Base-by-base conservation (phyloP, 2,329 filamentous ascomycete genomes). In the Myriosclerotinia curreyana region DNA sequence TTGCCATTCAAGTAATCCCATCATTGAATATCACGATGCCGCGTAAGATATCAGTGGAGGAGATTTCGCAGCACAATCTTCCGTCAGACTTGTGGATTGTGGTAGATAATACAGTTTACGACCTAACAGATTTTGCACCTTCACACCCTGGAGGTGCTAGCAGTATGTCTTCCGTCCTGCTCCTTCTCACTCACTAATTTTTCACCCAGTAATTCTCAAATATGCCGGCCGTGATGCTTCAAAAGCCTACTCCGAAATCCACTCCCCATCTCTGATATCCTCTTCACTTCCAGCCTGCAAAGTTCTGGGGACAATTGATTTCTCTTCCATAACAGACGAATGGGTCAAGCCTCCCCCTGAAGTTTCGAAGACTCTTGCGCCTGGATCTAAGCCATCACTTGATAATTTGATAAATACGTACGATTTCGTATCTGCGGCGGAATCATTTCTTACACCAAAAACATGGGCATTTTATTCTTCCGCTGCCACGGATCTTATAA, bases 381-480 rank as follows among this genome's bases (percentile, higher is more conserved):
- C 68, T 28, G 59, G 67, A 17, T 62, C 64, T 12, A 74, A 73
- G 65, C 70, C 73, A 8, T 79, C 82, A 2, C 75, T 86, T 15
- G 75, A 80, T n/a, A 80, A 78, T 14, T 71, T 87, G 31, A 83
- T 87, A 71, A 86, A 79, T 69, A 77, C 82, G 8, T 78, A 86
- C 66, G 86, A 89, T 75, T 89, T 89, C 71, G 81, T 84, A 60
- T 65, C 76, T 14, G 83, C 82, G 0, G 86, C 86, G 5, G 79
- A 80, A 20, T 76, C 77, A 34, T 82, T 80, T 7, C 79, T 87
- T 55, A 79, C 80, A 11, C 79, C 81, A 28, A 89, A 90, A 71
- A 83, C 86, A n/a, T 89, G 85, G 84, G 87, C 86, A 0, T 90
- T 89, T 71, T 83, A 86, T 71, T 87, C 84, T 25, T 87, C 85